Evolutionary conservation across 169 alveolate species (phyloP).

Genomic region (Amoebophrya sp.): DNA sequence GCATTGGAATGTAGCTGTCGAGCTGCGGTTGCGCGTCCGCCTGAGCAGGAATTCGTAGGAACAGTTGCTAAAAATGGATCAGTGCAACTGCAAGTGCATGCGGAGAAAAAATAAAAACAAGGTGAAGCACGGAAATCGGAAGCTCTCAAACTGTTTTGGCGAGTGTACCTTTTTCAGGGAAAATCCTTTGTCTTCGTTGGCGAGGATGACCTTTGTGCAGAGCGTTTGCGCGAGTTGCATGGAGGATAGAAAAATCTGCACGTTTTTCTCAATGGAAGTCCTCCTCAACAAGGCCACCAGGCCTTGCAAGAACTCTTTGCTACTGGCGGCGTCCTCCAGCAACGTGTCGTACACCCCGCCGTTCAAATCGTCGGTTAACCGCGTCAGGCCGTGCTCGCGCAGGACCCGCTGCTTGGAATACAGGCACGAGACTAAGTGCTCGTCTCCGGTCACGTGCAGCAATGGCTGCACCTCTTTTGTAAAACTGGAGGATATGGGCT

Average conservation of each 20-base stretch:
- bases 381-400: not conserved
- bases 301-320: not conserved
- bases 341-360: not conserved
- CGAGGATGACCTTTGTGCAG: not conserved
- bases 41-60: too few relatives aligned
- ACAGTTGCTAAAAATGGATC: too few relatives aligned
- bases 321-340: not conserved
- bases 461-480: slow-evolving; percentile 10
- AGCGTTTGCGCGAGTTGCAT: not conserved
- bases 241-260: not conserved
- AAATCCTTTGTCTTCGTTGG: not conserved
- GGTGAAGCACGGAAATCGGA: too few relatives aligned
- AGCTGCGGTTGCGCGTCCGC: not conserved
- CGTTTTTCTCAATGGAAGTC: not conserved
- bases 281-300: not conserved
- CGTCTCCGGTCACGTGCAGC: not conserved
- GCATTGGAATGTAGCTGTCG: not conserved
- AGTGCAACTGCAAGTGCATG: too few relatives aligned
- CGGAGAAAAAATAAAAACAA: too few relatives aligned
- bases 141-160: too few relatives aligned
- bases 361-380: not conserved
- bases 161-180: not conserved
- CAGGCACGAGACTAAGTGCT: not conserved
- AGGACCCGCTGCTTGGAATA: slow-evolving; percentile 2
- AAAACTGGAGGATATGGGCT: not conserved